Evolutionary conservation across 192 early-diverging fungal species (phyloP).

Genomic region (Coemansia sp.): DNA sequence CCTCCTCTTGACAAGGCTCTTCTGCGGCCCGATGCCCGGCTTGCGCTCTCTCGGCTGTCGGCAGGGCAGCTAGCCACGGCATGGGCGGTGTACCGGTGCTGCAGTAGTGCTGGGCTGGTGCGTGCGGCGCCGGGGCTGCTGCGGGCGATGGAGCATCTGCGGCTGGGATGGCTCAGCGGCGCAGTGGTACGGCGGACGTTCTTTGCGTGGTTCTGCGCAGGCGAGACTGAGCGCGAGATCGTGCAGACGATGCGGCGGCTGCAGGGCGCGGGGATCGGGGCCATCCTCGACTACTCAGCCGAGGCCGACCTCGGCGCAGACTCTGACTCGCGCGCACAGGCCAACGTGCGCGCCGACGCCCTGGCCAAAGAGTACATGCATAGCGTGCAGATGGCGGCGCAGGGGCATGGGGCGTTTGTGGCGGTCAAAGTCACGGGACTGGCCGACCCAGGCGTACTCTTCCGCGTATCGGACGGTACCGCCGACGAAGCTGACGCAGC

Average conservation of each 20-base stretch:
- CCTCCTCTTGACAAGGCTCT: slow-evolving; percentile 6
- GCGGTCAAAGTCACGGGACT: slow-evolving; percentile 90
- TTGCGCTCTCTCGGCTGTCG: slow-evolving; percentile 40
- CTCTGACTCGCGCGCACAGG: slow-evolving; percentile 42
- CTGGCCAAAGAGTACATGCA: slow-evolving; percentile 67
- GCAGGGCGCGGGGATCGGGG: slow-evolving; percentile 64
- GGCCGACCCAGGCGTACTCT: slow-evolving; percentile 68
- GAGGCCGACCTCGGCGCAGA: slow-evolving; percentile 75
- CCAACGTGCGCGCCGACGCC: slow-evolving; percentile 65
- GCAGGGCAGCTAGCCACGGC: slow-evolving; percentile 31
- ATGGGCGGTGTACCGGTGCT: slow-evolving; percentile 42
- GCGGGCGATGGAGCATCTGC: slow-evolving; percentile 23
- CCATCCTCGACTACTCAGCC: slow-evolving; percentile 82
- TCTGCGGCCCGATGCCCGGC: slow-evolving; percentile 42
- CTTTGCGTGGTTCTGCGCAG: slow-evolving; percentile 80
- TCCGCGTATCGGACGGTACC: slow-evolving; percentile 64
- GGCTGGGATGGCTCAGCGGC: slow-evolving; percentile 55
- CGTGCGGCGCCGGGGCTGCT: slow-evolving; percentile 33
- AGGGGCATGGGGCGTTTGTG: slow-evolving; percentile 69
- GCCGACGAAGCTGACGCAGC: slow-evolving; percentile 63
- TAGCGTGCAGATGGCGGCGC: slow-evolving; percentile 67
- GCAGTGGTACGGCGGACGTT: slow-evolving; percentile 79
- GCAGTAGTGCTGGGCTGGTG: slow-evolving; percentile 36
- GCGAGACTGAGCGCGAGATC: slow-evolving; percentile 82
- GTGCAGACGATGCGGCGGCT: slow-evolving; percentile 75